Evolutionary conservation across 2,329 filamentous ascomycete genomes (phyloP).

Genomic region (Sclerotiophoma versabilis): DNA sequence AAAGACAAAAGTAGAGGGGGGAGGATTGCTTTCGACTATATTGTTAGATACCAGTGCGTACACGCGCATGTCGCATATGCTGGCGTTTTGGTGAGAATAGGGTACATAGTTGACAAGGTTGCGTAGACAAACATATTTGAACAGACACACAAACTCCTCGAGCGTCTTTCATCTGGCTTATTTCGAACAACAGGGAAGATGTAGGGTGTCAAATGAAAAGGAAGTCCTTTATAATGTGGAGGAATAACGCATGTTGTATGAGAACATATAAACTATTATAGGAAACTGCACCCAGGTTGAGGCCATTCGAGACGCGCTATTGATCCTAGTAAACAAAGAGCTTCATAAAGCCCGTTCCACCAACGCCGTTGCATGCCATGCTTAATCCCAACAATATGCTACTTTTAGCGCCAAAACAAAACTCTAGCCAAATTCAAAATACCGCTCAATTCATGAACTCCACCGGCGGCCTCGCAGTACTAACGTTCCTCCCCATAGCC

Average conservation of each 20-base stretch:
- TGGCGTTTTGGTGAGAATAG: constrained; percentile 8
- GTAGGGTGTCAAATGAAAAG: too few relatives aligned
- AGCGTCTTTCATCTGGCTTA: too few relatives aligned
- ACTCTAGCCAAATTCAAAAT: too few relatives aligned
- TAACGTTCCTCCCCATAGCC: constrained; percentile 41
- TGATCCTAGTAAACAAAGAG: too few relatives aligned
- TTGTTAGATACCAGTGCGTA: constrained; percentile 15
- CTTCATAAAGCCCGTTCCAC: constrained; percentile 1
- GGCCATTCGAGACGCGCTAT: too few relatives aligned
- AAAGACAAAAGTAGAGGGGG: background rate
- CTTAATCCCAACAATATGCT: constrained; percentile 4
- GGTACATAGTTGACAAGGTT: background rate
- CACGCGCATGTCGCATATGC: constrained; percentile 12
- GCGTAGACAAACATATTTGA: constrained; percentile 1
- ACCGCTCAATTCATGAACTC: constrained; percentile 47
- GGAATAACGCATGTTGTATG: too few relatives aligned
- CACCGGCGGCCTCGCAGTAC: constrained; percentile 49
- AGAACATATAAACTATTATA: too few relatives aligned
- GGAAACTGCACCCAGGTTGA: too few relatives aligned
- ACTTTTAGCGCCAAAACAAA: constrained; percentile 27
- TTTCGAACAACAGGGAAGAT: too few relatives aligned
- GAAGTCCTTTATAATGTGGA: too few relatives aligned
- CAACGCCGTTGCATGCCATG: constrained; percentile 39
- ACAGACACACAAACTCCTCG: too few relatives aligned
- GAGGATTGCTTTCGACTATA: constrained; percentile 3